A percentile compares a stretch with the other conserved stretches of the same genome.
Evolutionary conservation across 345 rosid species (phyloP).

Genomic region (Alliaria petiolata): DNA sequence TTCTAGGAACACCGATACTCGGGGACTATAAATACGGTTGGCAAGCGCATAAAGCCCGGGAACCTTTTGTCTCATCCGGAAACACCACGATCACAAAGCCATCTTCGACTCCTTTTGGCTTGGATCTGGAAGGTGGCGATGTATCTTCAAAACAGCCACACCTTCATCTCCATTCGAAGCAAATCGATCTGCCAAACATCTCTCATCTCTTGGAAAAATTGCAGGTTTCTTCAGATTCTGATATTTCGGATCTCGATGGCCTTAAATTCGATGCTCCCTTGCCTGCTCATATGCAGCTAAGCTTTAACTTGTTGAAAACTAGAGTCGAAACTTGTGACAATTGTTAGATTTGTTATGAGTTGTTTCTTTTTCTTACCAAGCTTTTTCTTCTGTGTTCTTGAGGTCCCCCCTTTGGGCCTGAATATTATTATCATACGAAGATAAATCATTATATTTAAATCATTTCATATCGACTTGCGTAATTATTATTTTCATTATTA

Average conservation of each 20-base stretch:
- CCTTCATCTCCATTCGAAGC: constrained; percentile 88
- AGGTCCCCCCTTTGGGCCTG: not conserved
- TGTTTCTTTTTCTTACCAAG: not conserved
- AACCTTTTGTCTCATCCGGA: constrained; percentile 14
- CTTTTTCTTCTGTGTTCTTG: not conserved
- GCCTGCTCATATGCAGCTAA: constrained; percentile 81
- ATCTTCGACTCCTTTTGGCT: constrained; percentile 50
- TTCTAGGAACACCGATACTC: constrained; percentile 84
- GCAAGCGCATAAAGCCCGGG: constrained; percentile 62
- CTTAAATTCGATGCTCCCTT: constrained; percentile 69
- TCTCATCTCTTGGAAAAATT: constrained; percentile 45
- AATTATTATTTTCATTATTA: not conserved
- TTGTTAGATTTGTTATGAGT: not conserved
- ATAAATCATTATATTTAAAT: not conserved
- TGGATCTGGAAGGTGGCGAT: constrained; percentile 72
- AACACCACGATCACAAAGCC: constrained; percentile 15
- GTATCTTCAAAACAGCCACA: constrained; percentile 60
- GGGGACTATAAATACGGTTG: constrained; percentile 94
- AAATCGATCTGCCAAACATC: constrained; percentile 68
- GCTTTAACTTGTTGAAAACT: constrained; percentile 57
- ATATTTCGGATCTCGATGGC: constrained; percentile 44
- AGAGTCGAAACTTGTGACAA: constrained; percentile 17
- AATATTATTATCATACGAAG: constrained; percentile 1
- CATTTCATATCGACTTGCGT: not conserved
- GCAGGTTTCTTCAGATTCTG: constrained; percentile 39